A percentile compares a stretch with the other conserved stretches of the same genome.
Evolutionary conservation across 2,329 filamentous ascomycete genomes (phyloP).

Genomic region (Penicillium corylophilum): DNA sequence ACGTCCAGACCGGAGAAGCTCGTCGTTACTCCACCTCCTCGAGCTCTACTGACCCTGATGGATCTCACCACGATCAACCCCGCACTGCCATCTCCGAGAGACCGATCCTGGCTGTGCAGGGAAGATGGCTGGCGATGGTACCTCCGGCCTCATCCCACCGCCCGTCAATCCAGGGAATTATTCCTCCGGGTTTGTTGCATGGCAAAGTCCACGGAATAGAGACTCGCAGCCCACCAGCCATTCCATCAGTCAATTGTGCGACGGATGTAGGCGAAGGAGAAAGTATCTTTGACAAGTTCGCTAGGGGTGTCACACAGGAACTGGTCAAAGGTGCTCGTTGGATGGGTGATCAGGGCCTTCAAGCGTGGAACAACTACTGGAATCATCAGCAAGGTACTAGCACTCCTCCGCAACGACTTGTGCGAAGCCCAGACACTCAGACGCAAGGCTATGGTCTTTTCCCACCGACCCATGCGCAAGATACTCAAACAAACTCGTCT

Average conservation of each 20-base stretch:
- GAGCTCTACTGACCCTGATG: slow-evolving; percentile 46
- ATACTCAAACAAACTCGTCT: slow-evolving; percentile 34
- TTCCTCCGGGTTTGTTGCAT: slow-evolving; percentile 37
- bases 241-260: slow-evolving; percentile 44
- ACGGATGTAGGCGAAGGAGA: slow-evolving; percentile 49
- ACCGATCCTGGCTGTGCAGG: slow-evolving; percentile 45
- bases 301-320: slow-evolving; percentile 51
- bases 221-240: slow-evolving; percentile 42
- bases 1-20: slow-evolving; percentile 59
- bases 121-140: slow-evolving; percentile 49
- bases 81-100: slow-evolving; percentile 29
- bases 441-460: slow-evolving; percentile 39
- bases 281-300: slow-evolving; percentile 49
- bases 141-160: slow-evolving; percentile 42
- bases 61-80: slow-evolving; percentile 40
- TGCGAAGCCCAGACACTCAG: slow-evolving; percentile 28
- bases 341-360: slow-evolving; percentile 51
- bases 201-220: slow-evolving; percentile 43
- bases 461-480: slow-evolving; percentile 48
- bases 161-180: slow-evolving; percentile 41
- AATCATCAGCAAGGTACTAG: slow-evolving; percentile 37
- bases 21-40: slow-evolving; percentile 49
- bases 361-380: slow-evolving; percentile 53
- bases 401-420: slow-evolving; percentile 30
- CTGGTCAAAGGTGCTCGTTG: slow-evolving; percentile 49